Conservation (phyloP, 768 basidiomycete species). For the Podaxis sp. region DNA sequence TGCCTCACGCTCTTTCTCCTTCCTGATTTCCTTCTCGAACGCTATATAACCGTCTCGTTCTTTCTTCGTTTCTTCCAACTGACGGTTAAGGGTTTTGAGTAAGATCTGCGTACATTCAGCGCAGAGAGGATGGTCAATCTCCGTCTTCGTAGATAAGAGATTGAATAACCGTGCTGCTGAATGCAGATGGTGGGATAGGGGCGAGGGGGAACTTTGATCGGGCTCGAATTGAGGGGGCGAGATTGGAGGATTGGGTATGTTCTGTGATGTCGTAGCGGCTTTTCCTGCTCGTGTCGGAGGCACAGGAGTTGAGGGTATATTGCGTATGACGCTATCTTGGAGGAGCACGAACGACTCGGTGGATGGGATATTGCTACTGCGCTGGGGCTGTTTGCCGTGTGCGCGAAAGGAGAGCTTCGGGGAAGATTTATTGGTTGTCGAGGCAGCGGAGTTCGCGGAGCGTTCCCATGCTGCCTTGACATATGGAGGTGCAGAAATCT, state of each 20-base stretch:
- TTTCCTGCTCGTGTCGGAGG: conserved; percentile 41
- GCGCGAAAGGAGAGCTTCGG: conserved; percentile 46
- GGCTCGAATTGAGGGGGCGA: conserved; percentile 36
- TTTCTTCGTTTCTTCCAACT: conserved; percentile 86
- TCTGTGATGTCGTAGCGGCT: conserved; percentile 25
- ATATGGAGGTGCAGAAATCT: conserved; percentile 43
- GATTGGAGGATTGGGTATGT: conserved; percentile 20
- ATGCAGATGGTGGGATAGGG: conserved; percentile 73
- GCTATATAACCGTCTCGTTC: conserved; percentile 92
- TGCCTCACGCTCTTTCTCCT: conserved; percentile 71
- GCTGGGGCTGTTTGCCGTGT: conserved; percentile 58
- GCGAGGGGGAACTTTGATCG: conserved; percentile 60
- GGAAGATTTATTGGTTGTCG: conserved; percentile 22
- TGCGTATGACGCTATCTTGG: conserved; percentile 75
- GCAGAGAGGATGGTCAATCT: conserved; percentile 92
- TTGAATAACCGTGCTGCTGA: conserved; percentile 74
- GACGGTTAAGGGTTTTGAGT: conserved; percentile 66
- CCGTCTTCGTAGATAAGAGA: conserved; percentile 68
- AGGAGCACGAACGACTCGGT: conserved; percentile 90
- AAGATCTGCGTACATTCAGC: conserved; percentile 89
- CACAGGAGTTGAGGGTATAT: conserved; percentile 55
- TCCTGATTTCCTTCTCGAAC: conserved; percentile 84
- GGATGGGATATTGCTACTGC: conserved; percentile 44
- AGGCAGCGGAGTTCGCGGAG: conserved; percentile 37
- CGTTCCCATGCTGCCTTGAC: conserved; percentile 64